Base-by-base conservation (phyloP, 805 yeast genomes). In the Danielozyma ontarioensis region DNA sequence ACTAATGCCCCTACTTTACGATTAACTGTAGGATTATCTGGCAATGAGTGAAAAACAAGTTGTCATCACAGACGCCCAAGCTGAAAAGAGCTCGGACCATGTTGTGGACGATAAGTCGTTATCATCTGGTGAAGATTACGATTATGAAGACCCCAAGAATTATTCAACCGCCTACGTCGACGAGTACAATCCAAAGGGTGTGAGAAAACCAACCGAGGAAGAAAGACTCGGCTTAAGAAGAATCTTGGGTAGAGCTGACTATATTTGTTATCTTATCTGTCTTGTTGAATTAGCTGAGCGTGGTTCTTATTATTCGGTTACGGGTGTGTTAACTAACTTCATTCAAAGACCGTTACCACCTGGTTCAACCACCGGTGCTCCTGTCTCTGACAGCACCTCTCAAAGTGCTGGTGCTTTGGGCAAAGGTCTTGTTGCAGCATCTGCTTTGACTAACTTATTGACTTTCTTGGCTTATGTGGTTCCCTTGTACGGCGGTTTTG, bases 401-500 rank as follows among this genome's bases (percentile, higher is more conserved):
- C 64, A 55, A 25, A 55, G 57, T 37, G 74, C 78, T 13, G 79
- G 78, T 51, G 78, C 78, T 11, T 60, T 73, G 31, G 64, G 56
- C 27, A 41, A 62, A 42, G 78, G 78, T 35, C 53, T 69, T 32
- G 59, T 57, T 41, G 52, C 65, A 10, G 68, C 78, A 1, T 60
- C 62, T 25, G 78, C 72, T n/a, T 50, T 73, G 30, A 66, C 74
- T 11, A 54, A 62, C 36, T 58, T 73, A 42, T 55, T 71, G 37
- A 59, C 67, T n/a, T 74, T 72, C 38, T 53, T 64, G 36, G 76
- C 76, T 13, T 72, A 72, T 39, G 68, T 68, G 33, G 58, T 65
- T 37, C 79, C 78, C n/a, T 53, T 74, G 34, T 53, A 60, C 34
- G 78, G 76, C 52, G 78, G 78, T 40, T 72, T 59, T 43, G 37